A percentile compares a stretch with the other conserved stretches of the same genome.
Evolutionary conservation across 2,329 filamentous ascomycete genomes (phyloP).

Genomic region (Aureobasidium sp.): DNA sequence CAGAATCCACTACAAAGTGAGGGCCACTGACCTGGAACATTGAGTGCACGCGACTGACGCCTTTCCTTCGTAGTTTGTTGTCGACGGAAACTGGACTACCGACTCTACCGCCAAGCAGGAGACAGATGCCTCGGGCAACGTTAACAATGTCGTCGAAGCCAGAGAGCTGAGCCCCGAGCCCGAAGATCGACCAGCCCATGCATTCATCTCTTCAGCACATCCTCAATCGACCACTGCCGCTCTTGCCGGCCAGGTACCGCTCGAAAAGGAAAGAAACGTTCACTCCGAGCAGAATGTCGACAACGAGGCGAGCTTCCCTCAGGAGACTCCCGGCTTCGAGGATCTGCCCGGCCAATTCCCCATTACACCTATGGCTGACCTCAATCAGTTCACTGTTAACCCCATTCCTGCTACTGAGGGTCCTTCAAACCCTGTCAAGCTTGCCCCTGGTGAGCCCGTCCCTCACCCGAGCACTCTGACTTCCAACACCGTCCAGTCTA

Average conservation of each 20-base stretch:
- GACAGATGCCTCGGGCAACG: conserved; percentile 72
- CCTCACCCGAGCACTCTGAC: conserved; percentile 59
- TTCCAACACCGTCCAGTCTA: conserved; percentile 62
- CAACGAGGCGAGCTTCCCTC: conserved; percentile 22
- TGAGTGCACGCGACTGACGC: not conserved
- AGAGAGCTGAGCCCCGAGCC: conserved; percentile 54
- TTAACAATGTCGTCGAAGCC: conserved; percentile 84
- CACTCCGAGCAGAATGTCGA: not conserved
- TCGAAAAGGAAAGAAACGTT: conserved; percentile 41
- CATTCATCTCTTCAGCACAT: conserved; percentile 58
- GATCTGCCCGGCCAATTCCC: conserved; percentile 63
- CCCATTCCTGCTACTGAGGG: conserved; percentile 43
- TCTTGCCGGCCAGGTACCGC: conserved; percentile 59
- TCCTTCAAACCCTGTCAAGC: conserved; percentile 67
- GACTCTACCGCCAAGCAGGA: conserved; percentile 77
- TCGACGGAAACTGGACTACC: conserved; percentile 83
- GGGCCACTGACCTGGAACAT: conserved; percentile 20
- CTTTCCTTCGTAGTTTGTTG: conserved; percentile 65
- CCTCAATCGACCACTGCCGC: conserved; percentile 65
- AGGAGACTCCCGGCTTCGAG: conserved; percentile 19
- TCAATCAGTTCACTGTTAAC: conserved; percentile 46
- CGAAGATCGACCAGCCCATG: conserved; percentile 36
- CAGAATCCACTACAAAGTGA: conserved; percentile 86
- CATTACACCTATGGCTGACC: conserved; percentile 53
- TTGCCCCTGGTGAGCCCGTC: conserved; percentile 75